phyloP scores from a whole-genome alignment of 257 asterid species.

The Capsicum chinense region DNA sequence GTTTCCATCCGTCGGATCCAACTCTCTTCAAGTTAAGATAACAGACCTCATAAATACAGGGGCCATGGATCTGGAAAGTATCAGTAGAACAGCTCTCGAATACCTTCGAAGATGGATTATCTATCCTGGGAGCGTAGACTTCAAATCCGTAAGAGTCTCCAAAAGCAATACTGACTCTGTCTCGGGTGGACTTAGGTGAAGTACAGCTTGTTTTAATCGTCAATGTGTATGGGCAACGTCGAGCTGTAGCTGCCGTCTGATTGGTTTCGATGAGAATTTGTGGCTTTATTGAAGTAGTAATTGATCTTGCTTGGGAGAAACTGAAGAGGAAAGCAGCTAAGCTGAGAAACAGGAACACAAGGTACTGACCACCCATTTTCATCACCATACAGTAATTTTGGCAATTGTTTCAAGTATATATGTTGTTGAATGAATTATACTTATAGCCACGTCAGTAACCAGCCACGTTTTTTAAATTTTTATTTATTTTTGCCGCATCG shows the following conservation, averaged over 20 bases:
- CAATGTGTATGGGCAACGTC: slow-evolving; percentile 45
- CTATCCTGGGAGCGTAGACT: slow-evolving; percentile 46
- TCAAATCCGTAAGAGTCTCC: slow-evolving; percentile 53
- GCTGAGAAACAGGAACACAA: not conserved
- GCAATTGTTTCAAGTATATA: not conserved
- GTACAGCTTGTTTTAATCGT: slow-evolving; percentile 55
- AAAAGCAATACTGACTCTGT: slow-evolving; percentile 51
- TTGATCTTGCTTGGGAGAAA: not conserved
- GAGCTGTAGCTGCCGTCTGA: slow-evolving; percentile 30
- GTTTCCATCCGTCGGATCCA: slow-evolving; percentile 60
- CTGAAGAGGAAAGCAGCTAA: slow-evolving; percentile 12
- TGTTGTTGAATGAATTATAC: not conserved
- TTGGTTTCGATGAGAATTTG: slow-evolving; percentile 30
- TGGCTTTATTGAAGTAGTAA: slow-evolving; percentile 21
- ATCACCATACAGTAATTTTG: not conserved
- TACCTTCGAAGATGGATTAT: slow-evolving; percentile 37
- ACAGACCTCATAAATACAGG: slow-evolving; percentile 42
- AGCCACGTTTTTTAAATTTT: not conserved
- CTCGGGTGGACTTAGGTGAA: slow-evolving; percentile 46
- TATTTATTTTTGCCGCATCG: not conserved
- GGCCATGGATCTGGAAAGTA: slow-evolving; percentile 44
- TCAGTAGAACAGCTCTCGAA: slow-evolving; percentile 53
- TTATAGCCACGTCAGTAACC: not conserved
- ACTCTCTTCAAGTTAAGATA: slow-evolving; percentile 42
- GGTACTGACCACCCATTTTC: slow-evolving; percentile 1